Conservation (phyloP, 768 basidiomycete species). For the Boletus coccyginus region DNA sequence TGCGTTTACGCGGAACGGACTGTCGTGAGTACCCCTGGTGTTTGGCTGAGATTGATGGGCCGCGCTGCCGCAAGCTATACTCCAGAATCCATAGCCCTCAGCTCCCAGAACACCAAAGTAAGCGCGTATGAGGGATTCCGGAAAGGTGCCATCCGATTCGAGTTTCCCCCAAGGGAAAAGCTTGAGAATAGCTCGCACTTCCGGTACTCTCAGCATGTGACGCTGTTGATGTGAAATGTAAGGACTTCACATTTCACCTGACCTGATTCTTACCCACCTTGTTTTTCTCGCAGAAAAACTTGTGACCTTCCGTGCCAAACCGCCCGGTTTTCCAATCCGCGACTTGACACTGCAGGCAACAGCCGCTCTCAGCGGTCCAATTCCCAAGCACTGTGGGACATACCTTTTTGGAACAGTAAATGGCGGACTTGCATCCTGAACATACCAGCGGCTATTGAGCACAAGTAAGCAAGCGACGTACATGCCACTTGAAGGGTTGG, state of each 20-base stretch:
- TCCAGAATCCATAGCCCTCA: constrained; percentile 43
- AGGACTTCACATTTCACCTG: not conserved
- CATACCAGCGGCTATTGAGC: constrained; percentile 26
- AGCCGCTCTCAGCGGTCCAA: not conserved
- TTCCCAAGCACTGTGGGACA: not conserved
- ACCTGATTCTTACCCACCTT: constrained; percentile 22
- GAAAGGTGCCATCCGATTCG: constrained; percentile 41
- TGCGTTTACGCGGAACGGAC: constrained; percentile 7
- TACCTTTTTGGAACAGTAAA: constrained; percentile 32
- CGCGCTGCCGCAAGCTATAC: constrained; percentile 33
- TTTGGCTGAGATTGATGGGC: constrained; percentile 29
- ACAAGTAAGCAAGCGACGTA: not conserved
- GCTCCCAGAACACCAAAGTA: constrained; percentile 38
- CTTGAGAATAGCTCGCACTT: constrained; percentile 33
- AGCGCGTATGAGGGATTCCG: constrained; percentile 33
- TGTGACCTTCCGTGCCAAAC: constrained; percentile 30
- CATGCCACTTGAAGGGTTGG: not conserved
- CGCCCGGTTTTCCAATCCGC: constrained; percentile 34
- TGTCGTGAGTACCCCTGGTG: constrained; percentile 4
- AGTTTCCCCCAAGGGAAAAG: constrained; percentile 44
- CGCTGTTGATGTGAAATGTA: constrained; percentile 19
- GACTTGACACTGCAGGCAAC: constrained; percentile 31
- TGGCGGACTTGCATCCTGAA: constrained; percentile 26
- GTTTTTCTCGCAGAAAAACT: constrained; percentile 34
- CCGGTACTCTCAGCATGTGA: constrained; percentile 36